Evolutionary conservation across 2,329 filamentous ascomycete species (phyloP), one percentile per base, ranked within the genome.

Genomic region (Thelonectria discophora): DNA sequence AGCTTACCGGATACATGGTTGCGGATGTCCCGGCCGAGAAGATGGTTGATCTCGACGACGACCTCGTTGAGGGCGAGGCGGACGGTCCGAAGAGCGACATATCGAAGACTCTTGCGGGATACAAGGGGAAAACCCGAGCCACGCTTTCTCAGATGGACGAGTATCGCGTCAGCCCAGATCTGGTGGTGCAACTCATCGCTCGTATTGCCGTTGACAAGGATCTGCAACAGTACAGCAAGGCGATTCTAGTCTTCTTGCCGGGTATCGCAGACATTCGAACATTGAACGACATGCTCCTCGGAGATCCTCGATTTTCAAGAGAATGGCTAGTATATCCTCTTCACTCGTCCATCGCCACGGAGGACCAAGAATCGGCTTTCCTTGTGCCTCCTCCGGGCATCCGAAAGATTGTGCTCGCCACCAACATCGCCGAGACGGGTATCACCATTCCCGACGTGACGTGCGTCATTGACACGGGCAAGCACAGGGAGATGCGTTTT

Each of bases 361-460:
- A 98, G 71, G 95, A 99, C 63, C 95, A 99, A 75, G 94, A 99
- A 77, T 89, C 91, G 34, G 95, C 95, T 0, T 99, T 99, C 74
- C 81, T 92, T 6, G 79, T 97, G 0, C 95, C 95, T 6, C 93
- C 94, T 1, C 84, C 83, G 3, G 94, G 94, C 0, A 83, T 88
- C 58, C 87, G 94, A 65, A 99, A 99, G 79, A 95, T 99, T 65
- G 94, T 99, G 2, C 85, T 99, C 56, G 94, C 95, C 2, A 99
- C 95, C 13, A 99, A 99, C 73, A 99, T 99, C 75, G 95, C 95
- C 5, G 95, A 99, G 76, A 99, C 95, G 1, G 95, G 95, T 80
- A 97, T 99, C 73, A 99, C 95, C 0, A 99, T 99, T 67, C 95
- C 95, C 1, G 95, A 99, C 74, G 92, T 99, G 30, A 98, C 95